These are phyloP conservation scores for Termitomyces sp. DNA, from an alignment of 1,284 basidiomycete species.

Conservation along the genomic window DNA sequence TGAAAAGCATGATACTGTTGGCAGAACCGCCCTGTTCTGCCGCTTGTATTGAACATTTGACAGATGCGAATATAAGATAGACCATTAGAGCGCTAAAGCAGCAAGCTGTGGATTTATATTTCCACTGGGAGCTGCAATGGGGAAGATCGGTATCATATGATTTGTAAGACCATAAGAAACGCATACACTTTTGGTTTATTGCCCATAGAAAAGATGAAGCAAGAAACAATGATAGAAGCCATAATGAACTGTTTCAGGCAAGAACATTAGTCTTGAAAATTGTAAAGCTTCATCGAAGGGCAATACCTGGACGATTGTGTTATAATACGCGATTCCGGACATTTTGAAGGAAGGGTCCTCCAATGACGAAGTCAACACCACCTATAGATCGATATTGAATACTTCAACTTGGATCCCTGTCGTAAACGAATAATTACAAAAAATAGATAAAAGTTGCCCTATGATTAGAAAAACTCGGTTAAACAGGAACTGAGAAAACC, in stretches of 20 bases:
- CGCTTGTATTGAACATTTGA: constrained; percentile 71
- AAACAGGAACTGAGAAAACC: not conserved
- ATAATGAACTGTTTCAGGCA: constrained; percentile 64
- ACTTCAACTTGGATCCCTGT: not conserved
- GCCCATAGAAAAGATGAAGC: constrained; percentile 95
- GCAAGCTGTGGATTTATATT: constrained; percentile 80
- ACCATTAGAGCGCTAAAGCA: constrained; percentile 77
- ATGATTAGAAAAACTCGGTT: not conserved
- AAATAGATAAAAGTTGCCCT: constrained; percentile 95
- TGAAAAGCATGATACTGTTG: constrained; percentile 79
- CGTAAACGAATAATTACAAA: constrained; percentile 59
- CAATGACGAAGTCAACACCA: constrained; percentile 84
- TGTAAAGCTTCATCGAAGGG: not conserved
- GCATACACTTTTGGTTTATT: constrained; percentile 86
- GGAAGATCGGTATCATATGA: not conserved
- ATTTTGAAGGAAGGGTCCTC: constrained; percentile 74
- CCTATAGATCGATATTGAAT: constrained; percentile 32
- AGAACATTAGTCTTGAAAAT: constrained; percentile 1
- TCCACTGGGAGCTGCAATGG: constrained; percentile 63
- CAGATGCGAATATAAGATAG: constrained; percentile 76
- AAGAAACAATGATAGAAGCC: constrained; percentile 79
- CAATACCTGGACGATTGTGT: constrained; percentile 70
- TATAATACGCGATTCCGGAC: constrained; percentile 70
- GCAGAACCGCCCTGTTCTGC: constrained; percentile 57
- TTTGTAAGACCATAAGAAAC: constrained; percentile 4